A percentile compares a stretch with the other conserved stretches of the same genome.
phyloP scores from a whole-genome alignment of 2,329 filamentous ascomycete genomes.

The Alternaria sp. region DNA sequence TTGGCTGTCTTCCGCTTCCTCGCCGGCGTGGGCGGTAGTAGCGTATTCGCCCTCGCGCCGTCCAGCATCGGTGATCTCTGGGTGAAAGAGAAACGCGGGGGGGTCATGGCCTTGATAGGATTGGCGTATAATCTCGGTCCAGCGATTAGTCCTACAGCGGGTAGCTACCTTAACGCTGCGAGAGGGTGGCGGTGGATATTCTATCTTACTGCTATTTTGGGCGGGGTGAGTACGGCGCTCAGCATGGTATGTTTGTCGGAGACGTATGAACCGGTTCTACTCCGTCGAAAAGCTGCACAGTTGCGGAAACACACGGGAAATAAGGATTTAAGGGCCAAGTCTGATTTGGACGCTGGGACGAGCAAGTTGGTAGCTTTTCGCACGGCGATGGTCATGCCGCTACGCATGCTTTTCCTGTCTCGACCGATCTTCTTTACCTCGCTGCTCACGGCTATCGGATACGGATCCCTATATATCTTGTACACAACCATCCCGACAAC shows the following conservation, averaged over 20 bases:
- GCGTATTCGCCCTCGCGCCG: slow-evolving; percentile 24
- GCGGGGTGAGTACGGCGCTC: slow-evolving; percentile 20
- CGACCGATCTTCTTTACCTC: slow-evolving; percentile 59
- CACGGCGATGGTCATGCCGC: slow-evolving; percentile 52
- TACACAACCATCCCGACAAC: slow-evolving; percentile 33
- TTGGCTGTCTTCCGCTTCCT: slow-evolving; percentile 60
- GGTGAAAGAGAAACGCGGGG: slow-evolving; percentile 23
- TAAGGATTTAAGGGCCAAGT: slow-evolving; percentile 33
- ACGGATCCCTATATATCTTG: slow-evolving; percentile 45
- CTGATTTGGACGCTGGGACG: slow-evolving; percentile 34
- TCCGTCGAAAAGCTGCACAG: slow-evolving; percentile 41
- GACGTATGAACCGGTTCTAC: slow-evolving; percentile 39
- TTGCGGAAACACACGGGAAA: slow-evolving; percentile 36
- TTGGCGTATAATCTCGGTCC: slow-evolving; percentile 26
- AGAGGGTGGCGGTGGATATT: slow-evolving; percentile 26
- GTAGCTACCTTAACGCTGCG: slow-evolving; percentile 19
- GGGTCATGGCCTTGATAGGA: slow-evolving; percentile 27
- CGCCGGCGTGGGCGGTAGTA: slow-evolving; percentile 25
- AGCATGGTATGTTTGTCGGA: slow-evolving; percentile 44
- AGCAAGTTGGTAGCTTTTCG: slow-evolving; percentile 45
- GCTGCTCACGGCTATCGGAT: slow-evolving; percentile 53
- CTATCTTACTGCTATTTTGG: slow-evolving; percentile 9
- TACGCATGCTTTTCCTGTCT: slow-evolving; percentile 59
- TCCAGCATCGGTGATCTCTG: slow-evolving; percentile 34
- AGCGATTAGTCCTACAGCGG: slow-evolving; percentile 22